Percentiles rank a stretch among this genome's conserved stretches.
These are phyloP conservation scores for Mycena alexandri DNA, from an alignment of 768 basidiomycete genomes.

Conservation along the genomic window DNA sequence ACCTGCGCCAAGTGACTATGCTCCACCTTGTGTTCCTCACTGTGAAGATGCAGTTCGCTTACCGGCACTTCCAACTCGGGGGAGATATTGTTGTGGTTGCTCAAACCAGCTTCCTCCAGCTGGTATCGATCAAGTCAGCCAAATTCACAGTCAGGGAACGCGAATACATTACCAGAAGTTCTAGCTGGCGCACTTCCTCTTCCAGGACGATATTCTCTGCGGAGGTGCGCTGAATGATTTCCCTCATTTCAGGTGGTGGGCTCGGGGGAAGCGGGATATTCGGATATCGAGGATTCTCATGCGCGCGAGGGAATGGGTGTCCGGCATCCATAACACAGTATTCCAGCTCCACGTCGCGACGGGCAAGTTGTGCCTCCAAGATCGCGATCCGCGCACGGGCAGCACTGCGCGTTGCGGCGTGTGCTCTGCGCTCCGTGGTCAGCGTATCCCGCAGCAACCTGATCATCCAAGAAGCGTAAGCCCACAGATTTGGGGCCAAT, in stretches of 20 bases:
- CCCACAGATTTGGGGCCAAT: slow-evolving; percentile 46
- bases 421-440: slow-evolving; percentile 58
- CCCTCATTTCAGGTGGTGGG: background rate
- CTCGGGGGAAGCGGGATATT: background rate
- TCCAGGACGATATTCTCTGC: slow-evolving; percentile 8
- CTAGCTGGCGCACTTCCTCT: slow-evolving; percentile 4
- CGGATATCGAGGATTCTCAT: background rate
- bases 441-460: slow-evolving; percentile 56
- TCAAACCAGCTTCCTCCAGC: no score
- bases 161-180: background rate
- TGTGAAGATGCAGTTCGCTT: no score
- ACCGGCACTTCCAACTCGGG: no score
- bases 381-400: slow-evolving; percentile 56
- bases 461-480: slow-evolving; percentile 62
- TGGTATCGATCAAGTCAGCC: no score
- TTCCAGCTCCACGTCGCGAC: slow-evolving; percentile 66
- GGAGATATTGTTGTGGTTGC: no score
- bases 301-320: slow-evolving; percentile 1
- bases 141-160: background rate
- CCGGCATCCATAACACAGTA: slow-evolving; percentile 39
- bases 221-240: background rate
- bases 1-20: no score
- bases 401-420: slow-evolving; percentile 53
- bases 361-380: slow-evolving; percentile 67
- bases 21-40: no score